phyloP scores from a whole-genome alignment of 176 grass and related monocot species.

The Aegilops longissima region DNA sequence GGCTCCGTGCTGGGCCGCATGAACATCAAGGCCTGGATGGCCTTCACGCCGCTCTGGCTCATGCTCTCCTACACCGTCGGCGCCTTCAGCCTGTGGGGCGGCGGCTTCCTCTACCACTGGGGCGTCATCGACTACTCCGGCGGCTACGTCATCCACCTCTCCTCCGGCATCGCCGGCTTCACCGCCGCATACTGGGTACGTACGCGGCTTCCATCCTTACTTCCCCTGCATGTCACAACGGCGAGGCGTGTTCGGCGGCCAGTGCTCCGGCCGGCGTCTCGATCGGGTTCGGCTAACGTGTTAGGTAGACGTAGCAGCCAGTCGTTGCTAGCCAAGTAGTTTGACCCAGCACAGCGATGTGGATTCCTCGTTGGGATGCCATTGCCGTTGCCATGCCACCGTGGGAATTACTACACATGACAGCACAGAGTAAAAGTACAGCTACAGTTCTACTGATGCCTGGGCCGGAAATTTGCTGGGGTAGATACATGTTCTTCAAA shows the following conservation, averaged over 20 bases:
- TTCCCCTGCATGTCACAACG: not conserved
- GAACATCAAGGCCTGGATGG: constrained; percentile 97
- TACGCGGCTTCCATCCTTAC: too few relatives aligned
- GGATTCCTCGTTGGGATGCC: constrained; percentile 20
- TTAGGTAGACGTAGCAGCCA: not conserved
- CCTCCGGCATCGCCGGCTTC: constrained; percentile 81
- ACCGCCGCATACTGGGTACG: constrained; percentile 86
- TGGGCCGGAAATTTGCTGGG: too few relatives aligned
- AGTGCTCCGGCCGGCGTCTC: not conserved
- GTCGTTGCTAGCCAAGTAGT: not conserved
- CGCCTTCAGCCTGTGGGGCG: constrained; percentile 88
- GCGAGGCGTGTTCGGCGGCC: not conserved
- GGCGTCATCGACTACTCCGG: constrained; percentile 96
- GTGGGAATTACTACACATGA: not conserved
- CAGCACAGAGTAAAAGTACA: not conserved
- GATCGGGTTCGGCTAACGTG: constrained; percentile 5
- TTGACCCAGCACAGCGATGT: constrained; percentile 24
- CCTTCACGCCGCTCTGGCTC: constrained; percentile 82
- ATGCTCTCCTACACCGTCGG: constrained; percentile 84
- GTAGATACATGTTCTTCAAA: not conserved
- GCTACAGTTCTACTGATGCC: too few relatives aligned
- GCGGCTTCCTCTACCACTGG: constrained; percentile 93
- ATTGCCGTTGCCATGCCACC: not conserved
- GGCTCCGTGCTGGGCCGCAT: constrained; percentile 77
- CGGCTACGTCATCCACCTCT: constrained; percentile 92